Evolutionary conservation across 2,329 filamentous ascomycete genomes (phyloP), one percentile per base, ranked within the genome.

Genomic region (Pseudogymnoascus sp.): DNA sequence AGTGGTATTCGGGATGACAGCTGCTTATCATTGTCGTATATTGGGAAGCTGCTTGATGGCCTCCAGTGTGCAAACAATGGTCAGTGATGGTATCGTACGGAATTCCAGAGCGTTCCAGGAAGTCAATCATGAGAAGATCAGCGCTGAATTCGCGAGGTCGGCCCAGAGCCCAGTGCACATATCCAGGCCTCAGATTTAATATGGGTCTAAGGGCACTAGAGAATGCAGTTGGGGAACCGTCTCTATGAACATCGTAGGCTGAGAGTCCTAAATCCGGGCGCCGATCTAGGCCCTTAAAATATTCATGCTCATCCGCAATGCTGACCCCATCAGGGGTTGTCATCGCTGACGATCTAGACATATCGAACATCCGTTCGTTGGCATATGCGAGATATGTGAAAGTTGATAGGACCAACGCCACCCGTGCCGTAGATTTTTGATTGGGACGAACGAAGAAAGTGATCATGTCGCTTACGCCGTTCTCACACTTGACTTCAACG

Each of bases 371-470:
- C 31, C 70, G 71, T 64, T 77, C 75, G 63, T 77, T 76, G 14
- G 75, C 75, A 64, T 77, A 77, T 0, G 75, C 75, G 2, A 74
- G 69, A 42, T 75, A 76, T 1, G 74, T 76, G 64, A 76, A 74
- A 1, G 75, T 76, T 7, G 73, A 69, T 21, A 76, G 63, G 34
- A 77, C 67, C 6, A 75, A 64, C 2, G 68, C 71, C n/a, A 72
- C 71, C 61, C 60, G 51, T 21, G 63, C 26, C 31, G 64, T 21
- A 26, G 64, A 62, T 21, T 64, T 11, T 63, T 47, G 51, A 68
- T 39, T 68, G 1, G 72, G 73, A 31, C 72, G 66, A 5, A 75
- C 73, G 62, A 75, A 75, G 64, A 76, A 75, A 10, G 72, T 68
- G 29, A 75, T 71, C 14, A 67, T 66, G 57, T 76, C 74, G 7